phyloP scores from a whole-genome alignment of 495 filamentous ascomycete genomes.

The Penicillium tannophilum region DNA sequence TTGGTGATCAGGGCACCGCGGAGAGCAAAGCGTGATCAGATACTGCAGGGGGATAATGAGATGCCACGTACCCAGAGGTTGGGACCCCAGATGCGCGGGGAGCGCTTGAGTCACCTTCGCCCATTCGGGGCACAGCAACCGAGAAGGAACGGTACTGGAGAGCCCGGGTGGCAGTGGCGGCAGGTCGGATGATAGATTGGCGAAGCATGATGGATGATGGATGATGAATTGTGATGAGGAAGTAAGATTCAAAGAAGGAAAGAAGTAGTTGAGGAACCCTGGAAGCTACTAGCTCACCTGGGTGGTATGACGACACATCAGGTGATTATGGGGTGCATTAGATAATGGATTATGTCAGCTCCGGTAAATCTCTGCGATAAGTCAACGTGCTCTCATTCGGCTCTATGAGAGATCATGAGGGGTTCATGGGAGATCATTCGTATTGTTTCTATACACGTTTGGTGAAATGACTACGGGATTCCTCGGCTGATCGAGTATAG shows the following conservation, averaged over 20 bases:
- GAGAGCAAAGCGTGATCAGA: neutral
- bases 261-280: neutral
- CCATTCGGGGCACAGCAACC: conserved; percentile 61
- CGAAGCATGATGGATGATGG: conserved; percentile 60
- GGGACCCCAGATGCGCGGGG: conserved; percentile 47
- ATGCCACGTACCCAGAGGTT: conserved; percentile 35
- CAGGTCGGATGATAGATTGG: conserved; percentile 61
- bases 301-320: conserved; percentile 30
- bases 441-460: neutral
- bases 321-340: conserved; percentile 16
- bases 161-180: conserved; percentile 51
- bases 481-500: neutral
- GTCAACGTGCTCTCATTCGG: conserved; percentile 32
- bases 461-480: neutral
- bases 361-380: conserved; percentile 35
- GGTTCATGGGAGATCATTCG: conserved; percentile 9
- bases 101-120: conserved; percentile 69
- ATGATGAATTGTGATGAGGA: conserved; percentile 13
- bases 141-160: conserved; percentile 63
- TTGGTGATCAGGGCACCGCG: neutral
- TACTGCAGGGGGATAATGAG: conserved; percentile 1
- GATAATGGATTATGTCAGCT: conserved; percentile 23
- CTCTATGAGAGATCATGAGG: conserved; percentile 26
- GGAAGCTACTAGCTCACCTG: conserved; percentile 1
- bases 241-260: conserved; percentile 30